phyloP scores from a whole-genome alignment of 1,284 basidiomycete species.

The Heliocybe sulcata region DNA sequence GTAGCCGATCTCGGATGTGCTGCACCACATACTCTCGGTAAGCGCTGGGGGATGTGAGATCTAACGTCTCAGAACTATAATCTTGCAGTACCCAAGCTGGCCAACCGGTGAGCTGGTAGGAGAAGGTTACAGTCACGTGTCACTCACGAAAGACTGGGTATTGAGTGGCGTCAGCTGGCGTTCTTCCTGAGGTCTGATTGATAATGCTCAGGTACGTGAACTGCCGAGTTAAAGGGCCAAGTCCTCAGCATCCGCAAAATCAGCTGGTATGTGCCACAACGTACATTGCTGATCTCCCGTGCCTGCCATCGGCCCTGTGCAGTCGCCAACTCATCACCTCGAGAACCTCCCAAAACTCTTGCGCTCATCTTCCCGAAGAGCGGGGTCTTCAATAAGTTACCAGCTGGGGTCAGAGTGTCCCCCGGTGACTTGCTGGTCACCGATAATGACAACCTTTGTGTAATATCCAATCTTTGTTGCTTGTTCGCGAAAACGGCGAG shows the following conservation, averaged over 20 bases:
- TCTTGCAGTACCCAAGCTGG: conserved; percentile 85
- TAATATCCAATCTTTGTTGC: conserved; percentile 55
- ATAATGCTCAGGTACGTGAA: conserved; percentile 84
- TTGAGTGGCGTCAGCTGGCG: conserved; percentile 90
- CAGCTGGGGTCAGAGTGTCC: conserved; percentile 29
- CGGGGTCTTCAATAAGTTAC: conserved; percentile 39
- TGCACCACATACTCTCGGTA: conserved; percentile 76
- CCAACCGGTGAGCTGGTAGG: conserved; percentile 4
- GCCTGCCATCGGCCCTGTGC: conserved; percentile 80
- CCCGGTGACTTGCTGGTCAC: background rate
- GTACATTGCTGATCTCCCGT: conserved; percentile 83
- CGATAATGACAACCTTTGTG: conserved; percentile 47
- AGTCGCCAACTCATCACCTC: conserved; percentile 53
- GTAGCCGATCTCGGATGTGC: no score
- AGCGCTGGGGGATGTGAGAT: conserved; percentile 57
- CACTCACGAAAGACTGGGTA: conserved; percentile 88
- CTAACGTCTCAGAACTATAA: conserved; percentile 71
- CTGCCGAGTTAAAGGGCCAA: conserved; percentile 29
- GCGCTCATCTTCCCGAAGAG: conserved; percentile 39
- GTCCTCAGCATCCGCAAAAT: conserved; percentile 1
- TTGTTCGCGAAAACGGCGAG: conserved; percentile 74
- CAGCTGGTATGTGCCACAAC: conserved; percentile 14
- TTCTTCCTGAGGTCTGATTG: conserved; percentile 87
- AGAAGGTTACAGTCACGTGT: background rate
- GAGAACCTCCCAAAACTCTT: conserved; percentile 27